phyloP scores from a whole-genome alignment of 805 yeast genomes.

The Zygoascus flipseniorum region DNA sequence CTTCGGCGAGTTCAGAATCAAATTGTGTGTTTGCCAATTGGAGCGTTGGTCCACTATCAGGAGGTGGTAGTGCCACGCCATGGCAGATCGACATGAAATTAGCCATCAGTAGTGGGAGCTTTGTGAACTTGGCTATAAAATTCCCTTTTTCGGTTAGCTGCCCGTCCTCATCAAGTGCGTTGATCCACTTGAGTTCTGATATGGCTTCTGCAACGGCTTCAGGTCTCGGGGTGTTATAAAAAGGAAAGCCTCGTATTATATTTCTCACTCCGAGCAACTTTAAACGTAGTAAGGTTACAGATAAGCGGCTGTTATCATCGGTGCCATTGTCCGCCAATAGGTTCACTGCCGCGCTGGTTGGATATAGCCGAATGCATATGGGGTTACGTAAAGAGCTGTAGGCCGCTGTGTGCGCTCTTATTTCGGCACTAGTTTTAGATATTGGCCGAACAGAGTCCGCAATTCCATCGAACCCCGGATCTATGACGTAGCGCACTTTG shows the following conservation, averaged over 20 bases:
- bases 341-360: slow-evolving; percentile 46
- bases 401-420: slow-evolving; percentile 31
- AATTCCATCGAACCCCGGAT: slow-evolving; percentile 54
- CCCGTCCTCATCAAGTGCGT: slow-evolving; percentile 67
- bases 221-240: slow-evolving; percentile 66
- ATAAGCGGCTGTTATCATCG: slow-evolving; percentile 27
- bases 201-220: slow-evolving; percentile 60
- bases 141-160: slow-evolving; percentile 51
- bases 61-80: slow-evolving; percentile 37
- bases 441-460: neutral
- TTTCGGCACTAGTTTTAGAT: slow-evolving; percentile 62
- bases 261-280: slow-evolving; percentile 59
- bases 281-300: slow-evolving; percentile 55
- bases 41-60: slow-evolving; percentile 41
- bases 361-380: slow-evolving; percentile 56
- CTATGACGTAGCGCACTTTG: slow-evolving; percentile 51
- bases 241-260: slow-evolving; percentile 49
- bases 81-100: neutral
- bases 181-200: slow-evolving; percentile 66
- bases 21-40: neutral
- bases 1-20: slow-evolving; percentile 39
- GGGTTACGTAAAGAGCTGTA: slow-evolving; percentile 28
- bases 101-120: neutral
- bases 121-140: slow-evolving; percentile 60
- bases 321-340: neutral